A percentile compares a stretch with the other conserved stretches of the same genome.
These are phyloP conservation scores for Spathaspora boniae DNA, from an alignment of 805 yeast genomes.

Conservation along the genomic window DNA sequence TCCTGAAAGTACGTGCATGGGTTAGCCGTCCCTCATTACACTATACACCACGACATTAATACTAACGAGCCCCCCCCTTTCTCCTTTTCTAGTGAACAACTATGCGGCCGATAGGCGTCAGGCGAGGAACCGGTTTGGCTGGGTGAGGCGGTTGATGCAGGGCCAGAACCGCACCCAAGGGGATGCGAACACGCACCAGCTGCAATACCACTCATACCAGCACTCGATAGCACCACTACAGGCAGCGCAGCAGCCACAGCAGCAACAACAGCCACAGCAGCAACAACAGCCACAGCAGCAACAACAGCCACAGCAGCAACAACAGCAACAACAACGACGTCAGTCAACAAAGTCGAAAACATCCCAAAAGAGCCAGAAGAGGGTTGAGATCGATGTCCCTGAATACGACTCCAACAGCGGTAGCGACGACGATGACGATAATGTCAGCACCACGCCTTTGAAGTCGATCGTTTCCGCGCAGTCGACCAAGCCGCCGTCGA, in stretches of 20 bases:
- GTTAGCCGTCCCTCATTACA: neutral
- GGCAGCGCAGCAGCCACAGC: neutral
- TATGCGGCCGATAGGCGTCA: conserved; percentile 22
- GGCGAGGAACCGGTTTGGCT: conserved; percentile 29
- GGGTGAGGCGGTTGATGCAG: conserved; percentile 41
- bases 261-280: neutral
- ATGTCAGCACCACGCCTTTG: conserved; percentile 47
- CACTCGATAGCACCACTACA: neutral
- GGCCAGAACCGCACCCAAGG: conserved; percentile 8
- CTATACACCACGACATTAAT: neutral
- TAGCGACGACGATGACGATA: conserved; percentile 25
- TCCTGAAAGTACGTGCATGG: conserved; percentile 8
- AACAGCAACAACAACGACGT: neutral
- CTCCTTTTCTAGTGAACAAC: conserved; percentile 3
- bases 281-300: neutral
- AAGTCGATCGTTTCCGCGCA: conserved; percentile 42
- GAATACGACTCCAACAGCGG: too few species aligned
- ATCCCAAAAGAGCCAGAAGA: neutral
- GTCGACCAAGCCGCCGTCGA: conserved; percentile 39
- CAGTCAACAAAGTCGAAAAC: neutral
- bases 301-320: neutral
- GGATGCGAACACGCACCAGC: neutral
- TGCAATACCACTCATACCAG: neutral
- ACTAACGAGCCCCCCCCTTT: conserved; percentile 2
- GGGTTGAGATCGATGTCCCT: neutral